These are phyloP conservation scores for Russula sp. DNA, from an alignment of 768 basidiomycete species.

Conservation along the genomic window DNA sequence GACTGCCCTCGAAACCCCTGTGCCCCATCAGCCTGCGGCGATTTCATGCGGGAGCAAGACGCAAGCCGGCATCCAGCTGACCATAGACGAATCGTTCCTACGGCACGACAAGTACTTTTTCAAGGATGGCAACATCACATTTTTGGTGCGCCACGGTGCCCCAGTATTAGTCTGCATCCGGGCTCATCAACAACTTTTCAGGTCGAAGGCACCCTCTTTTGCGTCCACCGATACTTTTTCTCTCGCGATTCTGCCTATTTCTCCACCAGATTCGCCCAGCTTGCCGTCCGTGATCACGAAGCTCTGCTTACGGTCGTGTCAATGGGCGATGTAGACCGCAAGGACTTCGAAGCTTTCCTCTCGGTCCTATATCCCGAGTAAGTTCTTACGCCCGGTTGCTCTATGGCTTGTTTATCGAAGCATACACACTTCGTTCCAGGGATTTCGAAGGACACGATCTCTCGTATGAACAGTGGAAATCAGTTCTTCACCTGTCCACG, in stretches of 20 bases:
- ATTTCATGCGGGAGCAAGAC: not conserved
- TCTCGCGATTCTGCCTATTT: conserved; percentile 22
- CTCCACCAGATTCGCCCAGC: conserved; percentile 4
- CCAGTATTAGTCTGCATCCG: no score
- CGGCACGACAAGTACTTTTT: conserved; percentile 15
- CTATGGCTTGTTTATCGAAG: not conserved
- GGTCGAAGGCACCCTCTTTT: conserved; percentile 17
- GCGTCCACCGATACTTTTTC: conserved; percentile 22
- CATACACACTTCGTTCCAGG: not conserved
- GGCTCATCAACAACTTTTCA: not conserved
- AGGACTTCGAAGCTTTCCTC: conserved; percentile 21
- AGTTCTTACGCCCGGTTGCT: not conserved
- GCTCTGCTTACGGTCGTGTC: not conserved
- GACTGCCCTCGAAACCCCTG: not conserved
- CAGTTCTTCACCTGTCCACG: conserved; percentile 28
- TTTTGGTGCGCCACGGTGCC: conserved; percentile 5
- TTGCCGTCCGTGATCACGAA: conserved; percentile 12
- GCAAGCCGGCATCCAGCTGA: not conserved
- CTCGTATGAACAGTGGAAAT: conserved; percentile 28
- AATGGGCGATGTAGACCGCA: conserved; percentile 6
- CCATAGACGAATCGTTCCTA: not conserved
- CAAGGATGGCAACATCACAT: conserved; percentile 20
- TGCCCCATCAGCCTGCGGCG: not conserved
- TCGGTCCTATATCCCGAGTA: conserved; percentile 23
- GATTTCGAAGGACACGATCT: conserved; percentile 16